phyloP scores from a whole-genome alignment of 192 early-diverging fungal genomes.

The Coemansia sp. region DNA sequence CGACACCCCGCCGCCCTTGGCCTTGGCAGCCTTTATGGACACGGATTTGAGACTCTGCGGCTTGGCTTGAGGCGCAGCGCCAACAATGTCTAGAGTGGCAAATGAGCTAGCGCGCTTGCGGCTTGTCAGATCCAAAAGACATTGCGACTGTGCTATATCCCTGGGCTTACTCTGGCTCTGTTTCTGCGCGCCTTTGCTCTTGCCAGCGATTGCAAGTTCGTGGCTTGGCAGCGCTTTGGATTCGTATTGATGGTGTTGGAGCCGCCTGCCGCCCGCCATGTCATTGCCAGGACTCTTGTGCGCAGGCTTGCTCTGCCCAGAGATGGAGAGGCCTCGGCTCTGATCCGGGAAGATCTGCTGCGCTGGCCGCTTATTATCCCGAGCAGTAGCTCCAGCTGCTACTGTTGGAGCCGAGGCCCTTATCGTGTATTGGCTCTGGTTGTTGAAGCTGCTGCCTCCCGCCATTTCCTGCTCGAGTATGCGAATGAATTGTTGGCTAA shows the following conservation, averaged over 20 bases:
- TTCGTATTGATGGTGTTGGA: not conserved
- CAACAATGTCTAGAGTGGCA: not conserved
- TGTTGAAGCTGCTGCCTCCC: not conserved
- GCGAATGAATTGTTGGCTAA: not conserved
- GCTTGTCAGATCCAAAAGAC: no score
- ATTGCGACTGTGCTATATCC: not conserved
- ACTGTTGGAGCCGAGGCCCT: not conserved
- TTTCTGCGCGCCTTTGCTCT: no score
- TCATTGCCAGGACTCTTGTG: not conserved
- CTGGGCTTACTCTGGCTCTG: not conserved
- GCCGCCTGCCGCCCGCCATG: not conserved
- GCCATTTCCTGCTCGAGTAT: not conserved
- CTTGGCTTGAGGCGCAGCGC: not conserved
- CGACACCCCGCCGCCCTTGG: not conserved
- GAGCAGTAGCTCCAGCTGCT: not conserved
- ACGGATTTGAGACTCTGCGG: not conserved
- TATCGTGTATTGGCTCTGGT: not conserved
- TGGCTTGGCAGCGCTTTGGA: not conserved
- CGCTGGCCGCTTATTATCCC: not conserved
- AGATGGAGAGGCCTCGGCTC: not conserved
- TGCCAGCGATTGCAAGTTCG: not conserved
- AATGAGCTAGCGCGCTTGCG: not conserved
- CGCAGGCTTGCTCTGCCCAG: not conserved
- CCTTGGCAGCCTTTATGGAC: not conserved
- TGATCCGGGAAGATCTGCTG: not conserved